Conservation (phyloP, 148 eudicot species). For the Diospyros lotus region DNA sequence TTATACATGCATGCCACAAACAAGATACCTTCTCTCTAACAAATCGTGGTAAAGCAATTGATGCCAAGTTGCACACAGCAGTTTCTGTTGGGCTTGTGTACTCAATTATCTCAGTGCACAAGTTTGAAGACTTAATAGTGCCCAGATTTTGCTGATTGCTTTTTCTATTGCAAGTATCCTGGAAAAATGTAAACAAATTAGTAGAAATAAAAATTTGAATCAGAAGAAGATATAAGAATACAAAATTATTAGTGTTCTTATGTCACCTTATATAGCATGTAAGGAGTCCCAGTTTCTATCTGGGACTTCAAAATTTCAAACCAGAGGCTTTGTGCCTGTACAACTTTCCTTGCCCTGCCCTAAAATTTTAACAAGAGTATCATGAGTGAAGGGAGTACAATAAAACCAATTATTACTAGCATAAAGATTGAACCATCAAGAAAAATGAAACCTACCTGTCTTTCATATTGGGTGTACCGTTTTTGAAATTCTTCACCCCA, state of each 20-base stretch:
- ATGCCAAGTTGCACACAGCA: slow-evolving; percentile 79
- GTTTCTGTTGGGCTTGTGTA: slow-evolving; percentile 83
- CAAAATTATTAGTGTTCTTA: neutral
- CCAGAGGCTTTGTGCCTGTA: slow-evolving; percentile 67
- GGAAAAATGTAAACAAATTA: neutral
- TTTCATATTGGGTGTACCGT: slow-evolving; percentile 62
- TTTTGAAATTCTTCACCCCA: slow-evolving; percentile 80
- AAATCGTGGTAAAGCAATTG: slow-evolving; percentile 80
- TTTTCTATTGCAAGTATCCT: slow-evolving; percentile 79
- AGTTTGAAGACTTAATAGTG: slow-evolving; percentile 76
- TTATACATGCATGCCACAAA: neutral
- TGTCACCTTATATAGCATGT: slow-evolving; percentile 71
- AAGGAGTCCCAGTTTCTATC: slow-evolving; percentile 86
- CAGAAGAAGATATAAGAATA: neutral
- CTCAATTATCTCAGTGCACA: slow-evolving; percentile 83
- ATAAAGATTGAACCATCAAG: too few relatives aligned
- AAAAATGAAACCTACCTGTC: slow-evolving; percentile 33
- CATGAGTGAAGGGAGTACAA: too few relatives aligned
- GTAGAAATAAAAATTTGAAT: neutral
- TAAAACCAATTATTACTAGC: too few relatives aligned
- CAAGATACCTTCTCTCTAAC: slow-evolving; percentile 69
- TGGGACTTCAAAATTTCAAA: slow-evolving; percentile 74
- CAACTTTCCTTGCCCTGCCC: slow-evolving; percentile 82
- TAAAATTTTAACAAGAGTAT: slow-evolving; percentile 12
- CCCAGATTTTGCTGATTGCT: slow-evolving; percentile 89